Conservation (phyloP, 306 rosid species). For the Dicorynia guianensis region DNA sequence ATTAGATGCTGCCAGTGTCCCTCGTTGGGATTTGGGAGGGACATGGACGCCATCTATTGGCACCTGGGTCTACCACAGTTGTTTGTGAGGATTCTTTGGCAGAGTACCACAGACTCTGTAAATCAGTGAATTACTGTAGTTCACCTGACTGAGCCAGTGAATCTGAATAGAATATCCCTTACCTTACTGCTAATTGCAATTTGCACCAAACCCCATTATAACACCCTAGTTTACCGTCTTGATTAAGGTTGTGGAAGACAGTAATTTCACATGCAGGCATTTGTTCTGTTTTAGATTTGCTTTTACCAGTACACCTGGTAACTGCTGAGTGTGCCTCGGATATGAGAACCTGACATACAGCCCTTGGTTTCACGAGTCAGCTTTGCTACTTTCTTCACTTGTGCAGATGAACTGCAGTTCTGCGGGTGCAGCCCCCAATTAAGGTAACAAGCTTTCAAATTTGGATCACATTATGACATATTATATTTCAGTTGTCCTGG, state of each 20-base stretch:
- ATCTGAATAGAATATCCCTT: background rate
- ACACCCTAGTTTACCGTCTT: too few relatives aligned
- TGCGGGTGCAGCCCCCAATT: background rate
- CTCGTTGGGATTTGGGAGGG: slow-evolving; percentile 40
- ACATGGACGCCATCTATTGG: slow-evolving; percentile 17
- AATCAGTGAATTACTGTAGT: slow-evolving; percentile 1
- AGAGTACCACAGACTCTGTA: slow-evolving; percentile 2
- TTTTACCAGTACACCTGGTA: background rate
- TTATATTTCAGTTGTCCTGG: background rate
- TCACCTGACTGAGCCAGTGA: slow-evolving; percentile 4
- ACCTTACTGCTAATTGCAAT: background rate
- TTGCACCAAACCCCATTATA: slow-evolving; percentile 14
- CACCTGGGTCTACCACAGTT: slow-evolving; percentile 35
- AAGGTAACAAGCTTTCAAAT: slow-evolving; percentile 3
- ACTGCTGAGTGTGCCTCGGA: background rate
- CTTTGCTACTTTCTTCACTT: slow-evolving; percentile 32
- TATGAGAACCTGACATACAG: slow-evolving; percentile 25
- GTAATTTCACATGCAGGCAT: slow-evolving; percentile 29
- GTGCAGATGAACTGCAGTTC: slow-evolving; percentile 16
- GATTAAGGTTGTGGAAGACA: background rate
- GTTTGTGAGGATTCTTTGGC: slow-evolving; percentile 20
- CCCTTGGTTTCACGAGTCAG: slow-evolving; percentile 38
- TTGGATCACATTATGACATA: slow-evolving; percentile 2
- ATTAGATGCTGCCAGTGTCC: slow-evolving; percentile 25
- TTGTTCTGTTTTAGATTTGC: background rate